Evolutionary conservation across 148 eudicot species (phyloP).

Genomic region (Fagopyrum esculentum): DNA sequence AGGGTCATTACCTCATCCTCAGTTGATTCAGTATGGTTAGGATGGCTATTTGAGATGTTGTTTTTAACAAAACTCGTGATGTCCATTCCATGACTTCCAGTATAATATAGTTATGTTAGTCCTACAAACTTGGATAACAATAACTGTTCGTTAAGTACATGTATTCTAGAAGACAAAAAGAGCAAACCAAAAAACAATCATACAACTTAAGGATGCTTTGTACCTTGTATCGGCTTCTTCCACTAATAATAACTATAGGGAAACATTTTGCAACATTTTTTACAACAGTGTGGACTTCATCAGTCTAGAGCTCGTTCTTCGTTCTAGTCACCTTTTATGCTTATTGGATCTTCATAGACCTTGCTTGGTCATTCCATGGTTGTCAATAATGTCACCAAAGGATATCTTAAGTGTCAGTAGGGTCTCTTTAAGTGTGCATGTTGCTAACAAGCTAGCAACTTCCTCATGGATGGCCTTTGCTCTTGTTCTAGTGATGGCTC

Average conservation of each 20-base stretch:
- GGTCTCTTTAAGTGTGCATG: no score
- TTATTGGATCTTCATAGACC: no score
- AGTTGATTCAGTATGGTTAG: constrained; percentile 55
- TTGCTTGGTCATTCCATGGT: no score
- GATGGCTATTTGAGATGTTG: constrained; percentile 37
- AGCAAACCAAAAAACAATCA: no score
- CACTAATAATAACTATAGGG: constrained; percentile 93
- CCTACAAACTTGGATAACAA: constrained; percentile 64
- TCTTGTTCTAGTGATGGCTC: no score
- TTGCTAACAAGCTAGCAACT: no score
- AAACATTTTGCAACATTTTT: constrained; percentile 69
- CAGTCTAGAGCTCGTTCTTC: no score
- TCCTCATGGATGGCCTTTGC: no score
- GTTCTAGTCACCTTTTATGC: no score
- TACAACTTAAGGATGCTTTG: background rate
- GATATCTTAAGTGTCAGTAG: no score
- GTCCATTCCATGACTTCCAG: constrained; percentile 99
- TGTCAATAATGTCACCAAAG: no score
- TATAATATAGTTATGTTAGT: constrained; percentile 81
- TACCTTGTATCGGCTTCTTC: constrained; percentile 98
- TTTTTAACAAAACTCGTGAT: constrained; percentile 65
- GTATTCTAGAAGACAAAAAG: no score
- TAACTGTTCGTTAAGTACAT: background rate
- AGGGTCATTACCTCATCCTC: constrained; percentile 54
- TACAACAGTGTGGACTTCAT: constrained; percentile 31